phyloP scores from a whole-genome alignment of 495 filamentous ascomycete species.

The Penicillium lividum region DNA sequence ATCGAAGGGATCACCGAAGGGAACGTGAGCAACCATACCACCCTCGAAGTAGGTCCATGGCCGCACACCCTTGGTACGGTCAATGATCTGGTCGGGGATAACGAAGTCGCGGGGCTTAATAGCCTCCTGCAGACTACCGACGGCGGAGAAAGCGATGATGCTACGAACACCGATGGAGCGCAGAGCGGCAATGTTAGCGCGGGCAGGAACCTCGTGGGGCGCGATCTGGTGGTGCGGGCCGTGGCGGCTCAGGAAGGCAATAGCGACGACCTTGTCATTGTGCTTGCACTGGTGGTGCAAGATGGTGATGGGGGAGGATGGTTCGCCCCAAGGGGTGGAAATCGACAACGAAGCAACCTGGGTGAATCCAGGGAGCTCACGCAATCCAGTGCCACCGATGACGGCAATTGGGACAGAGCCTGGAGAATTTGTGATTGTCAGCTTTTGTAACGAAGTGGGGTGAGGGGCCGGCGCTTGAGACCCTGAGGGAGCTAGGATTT shows the following conservation, averaged over 20 bases:
- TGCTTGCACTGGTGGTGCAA: conserved; percentile 73
- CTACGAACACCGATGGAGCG: conserved; percentile 84
- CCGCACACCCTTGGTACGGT: conserved; percentile 91
- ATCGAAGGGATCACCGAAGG: conserved; percentile 96
- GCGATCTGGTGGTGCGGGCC: conserved; percentile 84
- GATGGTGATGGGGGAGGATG: conserved; percentile 88
- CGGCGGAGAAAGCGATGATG: conserved; percentile 92
- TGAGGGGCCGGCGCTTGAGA: conserved; percentile 17
- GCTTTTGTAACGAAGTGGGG: conserved; percentile 18
- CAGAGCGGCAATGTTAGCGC: conserved; percentile 94
- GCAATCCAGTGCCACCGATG: conserved; percentile 92
- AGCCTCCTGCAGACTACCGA: conserved; percentile 87
- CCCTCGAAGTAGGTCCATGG: conserved; percentile 96
- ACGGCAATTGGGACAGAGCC: conserved; percentile 87
- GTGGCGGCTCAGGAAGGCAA: conserved; percentile 94
- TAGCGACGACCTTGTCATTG: conserved; percentile 58
- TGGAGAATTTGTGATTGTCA: conserved; percentile 35
- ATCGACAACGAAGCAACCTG: conserved; percentile 74
- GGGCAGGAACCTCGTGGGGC: conserved; percentile 86
- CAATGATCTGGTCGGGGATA: conserved; percentile 93
- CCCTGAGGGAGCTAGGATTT: background rate
- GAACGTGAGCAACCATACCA: conserved; percentile 90
- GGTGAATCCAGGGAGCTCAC: conserved; percentile 69
- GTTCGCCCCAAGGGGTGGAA: conserved; percentile 85
- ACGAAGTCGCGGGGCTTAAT: conserved; percentile 96